A percentile compares a stretch with the other conserved stretches of the same genome.
phyloP scores from a whole-genome alignment of 2,329 filamentous ascomycete genomes.

The Alternaria postmessia region DNA sequence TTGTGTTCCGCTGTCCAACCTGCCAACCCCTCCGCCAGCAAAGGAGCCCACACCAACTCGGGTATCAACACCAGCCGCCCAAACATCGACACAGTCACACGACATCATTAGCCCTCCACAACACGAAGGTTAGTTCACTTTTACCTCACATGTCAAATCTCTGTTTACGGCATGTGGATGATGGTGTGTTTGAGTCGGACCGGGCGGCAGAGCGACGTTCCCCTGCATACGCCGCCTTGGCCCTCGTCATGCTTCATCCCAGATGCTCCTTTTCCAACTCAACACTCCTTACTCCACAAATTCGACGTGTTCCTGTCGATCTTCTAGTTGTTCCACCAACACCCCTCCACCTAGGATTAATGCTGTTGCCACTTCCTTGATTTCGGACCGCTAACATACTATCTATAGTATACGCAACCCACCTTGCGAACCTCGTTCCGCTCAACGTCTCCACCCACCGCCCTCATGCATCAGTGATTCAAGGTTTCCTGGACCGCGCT shows the following conservation, averaged over 20 bases:
- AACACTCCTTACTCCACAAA: conserved; percentile 16
- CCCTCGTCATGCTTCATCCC: conserved; percentile 23
- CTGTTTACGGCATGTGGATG: conserved; percentile 24
- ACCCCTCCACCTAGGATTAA: conserved; percentile 8
- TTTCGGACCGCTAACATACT: conserved; percentile 29
- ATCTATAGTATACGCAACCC: conserved; percentile 44
- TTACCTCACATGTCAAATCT: conserved; percentile 23
- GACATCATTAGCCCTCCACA: conserved; percentile 24
- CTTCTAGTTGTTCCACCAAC: conserved; percentile 18
- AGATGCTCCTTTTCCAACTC: conserved; percentile 12
- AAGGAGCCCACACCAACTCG: conserved; percentile 32
- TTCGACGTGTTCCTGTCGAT: conserved; percentile 32
- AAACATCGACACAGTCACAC: conserved; percentile 6
- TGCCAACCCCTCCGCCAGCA: conserved; percentile 52
- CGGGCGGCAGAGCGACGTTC: conserved; percentile 23
- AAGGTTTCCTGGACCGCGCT: conserved; percentile 42
- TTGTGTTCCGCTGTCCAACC: conserved; percentile 50
- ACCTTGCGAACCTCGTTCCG: conserved; percentile 50
- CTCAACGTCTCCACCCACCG: conserved; percentile 40
- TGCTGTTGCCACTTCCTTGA: conserved; percentile 10
- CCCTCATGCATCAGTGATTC: conserved; percentile 36
- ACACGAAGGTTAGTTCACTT: conserved; percentile 40
- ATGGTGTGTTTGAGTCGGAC: conserved; percentile 27
- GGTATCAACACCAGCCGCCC: conserved; percentile 16
- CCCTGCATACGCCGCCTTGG: conserved; percentile 28